A percentile compares a stretch with the other conserved stretches of the same genome.
Conservation (phyloP, 2,329 filamentous ascomycete genomes). For the Monosporascus cannonballus region DNA sequence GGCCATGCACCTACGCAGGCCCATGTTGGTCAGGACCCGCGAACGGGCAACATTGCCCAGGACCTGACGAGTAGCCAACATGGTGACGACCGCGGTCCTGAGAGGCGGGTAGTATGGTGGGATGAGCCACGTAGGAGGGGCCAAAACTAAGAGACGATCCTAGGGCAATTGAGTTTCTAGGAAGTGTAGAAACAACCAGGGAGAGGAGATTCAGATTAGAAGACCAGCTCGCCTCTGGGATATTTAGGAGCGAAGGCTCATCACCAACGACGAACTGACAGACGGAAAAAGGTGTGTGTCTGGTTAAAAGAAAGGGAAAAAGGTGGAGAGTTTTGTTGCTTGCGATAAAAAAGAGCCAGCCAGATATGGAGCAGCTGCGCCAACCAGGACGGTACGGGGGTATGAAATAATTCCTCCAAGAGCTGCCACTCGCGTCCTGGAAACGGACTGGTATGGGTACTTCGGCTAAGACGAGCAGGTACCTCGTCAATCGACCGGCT, state of each 20-base stretch:
- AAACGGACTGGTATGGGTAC: slow-evolving; percentile 10
- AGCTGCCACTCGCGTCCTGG: slow-evolving; percentile 6
- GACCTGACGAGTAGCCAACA: slow-evolving; percentile 68
- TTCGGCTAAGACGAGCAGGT: slow-evolving; percentile 20
- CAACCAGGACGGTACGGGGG: not conserved
- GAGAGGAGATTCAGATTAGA: slow-evolving; percentile 24
- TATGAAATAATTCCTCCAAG: not conserved
- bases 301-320: slow-evolving; percentile 20
- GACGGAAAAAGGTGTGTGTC: slow-evolving; percentile 7
- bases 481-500: slow-evolving; percentile 19
- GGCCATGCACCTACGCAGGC: slow-evolving; percentile 66
- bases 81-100: slow-evolving; percentile 37
- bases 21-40: slow-evolving; percentile 49
- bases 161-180: slow-evolving; percentile 27
- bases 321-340: slow-evolving; percentile 31
- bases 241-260: slow-evolving; percentile 16
- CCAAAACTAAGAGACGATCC: slow-evolving; percentile 5
- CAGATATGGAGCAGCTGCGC: not conserved
- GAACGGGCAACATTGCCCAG: slow-evolving; percentile 58
- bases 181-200: slow-evolving; percentile 4
- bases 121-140: slow-evolving; percentile 1
- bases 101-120: slow-evolving; percentile 15
- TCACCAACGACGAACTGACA: not conserved
- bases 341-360: slow-evolving; percentile 28
- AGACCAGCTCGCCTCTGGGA: slow-evolving; percentile 25